A percentile compares a stretch with the other conserved stretches of the same genome.
Evolutionary conservation across 352 stramenopile genomes (phyloP).

Genomic region (Phytophthora kernoviae): DNA sequence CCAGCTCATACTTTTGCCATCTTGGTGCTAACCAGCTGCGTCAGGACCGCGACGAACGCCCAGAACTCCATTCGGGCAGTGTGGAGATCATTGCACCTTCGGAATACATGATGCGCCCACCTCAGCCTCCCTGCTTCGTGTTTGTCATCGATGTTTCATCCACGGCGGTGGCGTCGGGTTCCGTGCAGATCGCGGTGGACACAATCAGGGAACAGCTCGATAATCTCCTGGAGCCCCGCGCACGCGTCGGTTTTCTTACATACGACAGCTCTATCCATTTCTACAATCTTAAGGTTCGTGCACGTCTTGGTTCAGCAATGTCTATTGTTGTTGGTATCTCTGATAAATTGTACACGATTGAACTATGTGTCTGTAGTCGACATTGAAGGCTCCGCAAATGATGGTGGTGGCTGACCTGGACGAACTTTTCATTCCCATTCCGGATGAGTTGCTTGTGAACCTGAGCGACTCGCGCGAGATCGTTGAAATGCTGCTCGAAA

Average conservation of each 20-base stretch:
- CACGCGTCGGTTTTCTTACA: conserved; percentile 83
- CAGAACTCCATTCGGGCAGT: conserved; percentile 74
- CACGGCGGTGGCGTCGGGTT: conserved; percentile 68
- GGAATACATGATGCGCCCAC: conserved; percentile 92
- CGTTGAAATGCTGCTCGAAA: conserved; percentile 96
- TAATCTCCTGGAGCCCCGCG: conserved; percentile 70
- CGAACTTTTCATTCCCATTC: conserved; percentile 91
- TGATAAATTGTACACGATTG: conserved; percentile 61
- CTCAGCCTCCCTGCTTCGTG: conserved; percentile 86
- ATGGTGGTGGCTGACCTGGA: conserved; percentile 90
- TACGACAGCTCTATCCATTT: conserved; percentile 90
- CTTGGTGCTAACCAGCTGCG: conserved; percentile 94
- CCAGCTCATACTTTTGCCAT: conserved; percentile 98
- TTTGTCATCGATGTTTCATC: conserved; percentile 92
- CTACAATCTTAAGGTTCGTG: conserved; percentile 87
- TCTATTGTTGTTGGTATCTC: not conserved
- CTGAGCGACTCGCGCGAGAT: conserved; percentile 93
- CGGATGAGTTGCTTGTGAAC: conserved; percentile 98
- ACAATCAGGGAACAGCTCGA: conserved; percentile 87
- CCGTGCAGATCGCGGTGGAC: conserved; percentile 69
- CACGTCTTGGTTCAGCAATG: not conserved
- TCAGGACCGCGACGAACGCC: conserved; percentile 92
- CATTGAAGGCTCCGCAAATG: conserved; percentile 87
- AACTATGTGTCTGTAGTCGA: conserved; percentile 47
- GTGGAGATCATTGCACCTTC: conserved; percentile 88